Evolutionary conservation across 345 rosid genomes (phyloP), one percentile per base, ranked within the genome.

Genomic region (Citrus reticulata): DNA sequence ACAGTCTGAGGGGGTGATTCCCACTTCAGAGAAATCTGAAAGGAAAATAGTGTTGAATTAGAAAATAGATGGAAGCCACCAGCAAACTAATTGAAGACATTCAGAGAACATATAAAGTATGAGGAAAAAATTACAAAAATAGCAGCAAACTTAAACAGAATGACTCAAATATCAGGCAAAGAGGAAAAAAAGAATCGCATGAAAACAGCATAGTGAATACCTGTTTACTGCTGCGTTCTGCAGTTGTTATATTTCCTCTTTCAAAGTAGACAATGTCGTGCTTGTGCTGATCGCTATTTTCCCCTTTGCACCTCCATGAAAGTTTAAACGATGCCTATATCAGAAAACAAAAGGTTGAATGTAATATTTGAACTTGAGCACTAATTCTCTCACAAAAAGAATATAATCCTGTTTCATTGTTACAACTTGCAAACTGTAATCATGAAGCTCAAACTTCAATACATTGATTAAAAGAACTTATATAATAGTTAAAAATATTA

Each of bases 191-290:
- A 68, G 35, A 69, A 78, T 42, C 65, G 65, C 40, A 35, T 62
- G 13, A 51, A 55, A 67, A 77, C 51, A 64, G 62, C 20, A 67
- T 40, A 77, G 71, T 20, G 46, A 80, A 66, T 87, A 93, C 99
- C 94, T 97, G 98, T 83, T 90, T 93, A 84, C 94, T 97, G 89
- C 91, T 91, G 86, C 98, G 96, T 74, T 89, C 92, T 58, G 98
- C 94, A 17, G 98, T 92, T 19, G 92, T 86, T 85, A 97, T 97
- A 82, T 94, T 89, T 68, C 99, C 98, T 79, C 88, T 90, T 83
- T 93, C 99, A 88, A 97, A 97, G 51, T 97, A 97, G 78, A 97
- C 99, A 57, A 97, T 87, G 61, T 94, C 98, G 74, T 92, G 97
- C 68, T 94, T 97, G 90, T 92, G 95, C 84, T 92, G 98, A 84